A percentile compares a stretch with the other conserved stretches of the same genome.
These are phyloP conservation scores for Osmanthus fragrans DNA, from an alignment of 257 asterid species.

Conservation along the genomic window DNA sequence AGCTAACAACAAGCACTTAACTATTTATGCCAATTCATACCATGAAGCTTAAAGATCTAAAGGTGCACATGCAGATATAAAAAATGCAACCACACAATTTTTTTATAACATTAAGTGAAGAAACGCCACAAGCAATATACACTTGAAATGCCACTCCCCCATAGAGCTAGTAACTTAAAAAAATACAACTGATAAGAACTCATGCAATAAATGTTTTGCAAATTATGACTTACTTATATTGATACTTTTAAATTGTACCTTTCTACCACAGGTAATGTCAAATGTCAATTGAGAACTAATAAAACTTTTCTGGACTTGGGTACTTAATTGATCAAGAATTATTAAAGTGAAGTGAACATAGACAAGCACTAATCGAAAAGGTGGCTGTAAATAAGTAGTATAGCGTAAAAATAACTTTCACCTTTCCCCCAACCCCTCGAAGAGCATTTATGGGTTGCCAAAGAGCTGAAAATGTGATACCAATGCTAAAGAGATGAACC, in stretches of 20 bases:
- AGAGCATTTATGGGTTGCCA: slow-evolving; percentile 96
- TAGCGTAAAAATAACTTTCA: slow-evolving; percentile 21
- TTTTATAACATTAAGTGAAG: too few species aligned
- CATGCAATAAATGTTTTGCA: not conserved
- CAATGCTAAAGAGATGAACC: slow-evolving; percentile 93
- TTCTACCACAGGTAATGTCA: not conserved
- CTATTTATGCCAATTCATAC: not conserved
- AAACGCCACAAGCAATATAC: not conserved
- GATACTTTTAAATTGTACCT: not conserved
- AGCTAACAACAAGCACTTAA: not conserved
- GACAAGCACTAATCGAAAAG: not conserved
- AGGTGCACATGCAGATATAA: too few species aligned
- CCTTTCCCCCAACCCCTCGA: slow-evolving; percentile 97
- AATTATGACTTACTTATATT: not conserved
- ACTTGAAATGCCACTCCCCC: not conserved
- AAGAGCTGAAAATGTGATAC: slow-evolving; percentile 95
- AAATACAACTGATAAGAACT: not conserved
- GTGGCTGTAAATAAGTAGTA: not conserved
- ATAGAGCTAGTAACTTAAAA: not conserved
- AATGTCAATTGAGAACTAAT: not conserved
- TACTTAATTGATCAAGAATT: too few species aligned
- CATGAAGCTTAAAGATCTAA: not conserved
- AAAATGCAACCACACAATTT: not conserved
- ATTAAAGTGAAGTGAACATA: not conserved
- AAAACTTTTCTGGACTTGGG: not conserved